Conservation (phyloP, 2,329 filamentous ascomycete species). For the Triangularia verruculosa region DNA sequence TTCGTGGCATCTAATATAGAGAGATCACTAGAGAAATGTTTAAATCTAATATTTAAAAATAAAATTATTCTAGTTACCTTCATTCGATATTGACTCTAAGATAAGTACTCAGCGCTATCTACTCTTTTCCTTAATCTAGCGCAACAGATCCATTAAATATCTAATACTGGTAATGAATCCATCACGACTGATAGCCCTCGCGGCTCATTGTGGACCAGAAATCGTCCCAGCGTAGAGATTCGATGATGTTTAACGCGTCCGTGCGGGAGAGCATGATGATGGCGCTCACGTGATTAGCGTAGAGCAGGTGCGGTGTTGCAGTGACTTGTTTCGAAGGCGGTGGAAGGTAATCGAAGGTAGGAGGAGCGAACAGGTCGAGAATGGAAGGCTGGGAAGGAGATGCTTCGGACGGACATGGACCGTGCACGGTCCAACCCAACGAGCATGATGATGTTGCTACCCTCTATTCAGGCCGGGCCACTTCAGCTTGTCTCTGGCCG, state of each 20-base stretch:
- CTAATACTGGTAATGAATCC: neutral
- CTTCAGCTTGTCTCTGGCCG: too few species aligned
- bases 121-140: neutral
- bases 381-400: neutral
- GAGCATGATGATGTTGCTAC: too few species aligned
- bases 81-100: too few species aligned
- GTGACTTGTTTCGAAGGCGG: neutral
- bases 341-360: neutral
- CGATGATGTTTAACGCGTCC: neutral
- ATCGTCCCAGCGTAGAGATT: neutral
- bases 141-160: neutral
- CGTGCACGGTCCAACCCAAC: too few species aligned
- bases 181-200: neutral
- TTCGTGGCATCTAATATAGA: too few species aligned
- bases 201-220: neutral
- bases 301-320: neutral
- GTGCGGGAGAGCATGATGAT: neutral
- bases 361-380: neutral
- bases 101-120: too few species aligned
- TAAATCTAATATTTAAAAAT: too few species aligned
- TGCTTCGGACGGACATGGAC: too few species aligned
- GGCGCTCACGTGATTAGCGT: neutral
- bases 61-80: too few species aligned
- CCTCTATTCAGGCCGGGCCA: too few species aligned
- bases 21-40: too few species aligned